Conservation (phyloP, 2,329 filamentous ascomycete genomes). For the Lachnellula hyalina region DNA sequence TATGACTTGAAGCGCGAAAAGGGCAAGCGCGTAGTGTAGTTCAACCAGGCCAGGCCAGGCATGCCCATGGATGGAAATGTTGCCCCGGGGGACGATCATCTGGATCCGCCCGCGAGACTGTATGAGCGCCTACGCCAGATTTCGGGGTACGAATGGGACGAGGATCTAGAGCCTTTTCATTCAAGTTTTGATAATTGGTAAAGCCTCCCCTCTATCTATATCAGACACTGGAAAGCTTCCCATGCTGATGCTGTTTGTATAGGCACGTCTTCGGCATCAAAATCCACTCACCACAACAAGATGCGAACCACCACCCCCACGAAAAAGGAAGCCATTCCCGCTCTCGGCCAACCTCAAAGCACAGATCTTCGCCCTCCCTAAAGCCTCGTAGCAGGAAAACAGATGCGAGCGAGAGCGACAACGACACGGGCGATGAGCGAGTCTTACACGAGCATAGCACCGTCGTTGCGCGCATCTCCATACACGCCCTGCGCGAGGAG, state of each 20-base stretch:
- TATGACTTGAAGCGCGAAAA: no score
- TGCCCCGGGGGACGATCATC: conserved; percentile 26
- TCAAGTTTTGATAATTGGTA: conserved; percentile 86
- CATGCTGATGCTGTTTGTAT: conserved; percentile 2
- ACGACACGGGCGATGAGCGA: conserved; percentile 17
- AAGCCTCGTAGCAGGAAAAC: conserved; percentile 1
- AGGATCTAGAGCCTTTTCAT: conserved; percentile 51
- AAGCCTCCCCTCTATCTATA: conserved; percentile 16
- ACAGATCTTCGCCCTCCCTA: background rate
- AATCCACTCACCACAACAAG: background rate
- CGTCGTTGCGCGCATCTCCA: conserved; percentile 75
- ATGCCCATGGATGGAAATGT: conserved; percentile 28
- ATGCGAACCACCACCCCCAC: background rate
- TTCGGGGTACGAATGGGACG: conserved; percentile 72
- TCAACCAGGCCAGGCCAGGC: background rate
- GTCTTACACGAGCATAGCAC: conserved; percentile 31
- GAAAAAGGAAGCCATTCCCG: conserved; percentile 36
- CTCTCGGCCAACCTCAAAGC: conserved; percentile 31
- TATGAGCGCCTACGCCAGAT: conserved; percentile 70
- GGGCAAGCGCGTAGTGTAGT: no score
- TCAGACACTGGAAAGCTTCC: background rate
- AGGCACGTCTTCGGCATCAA: conserved; percentile 64
- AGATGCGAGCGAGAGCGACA: conserved; percentile 19
- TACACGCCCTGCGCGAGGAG: conserved; percentile 77
- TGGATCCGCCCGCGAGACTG: conserved; percentile 62